A percentile compares a stretch with the other conserved stretches of the same genome.
These are phyloP conservation scores for Puccinia hordei DNA, from an alignment of 1,284 basidiomycete species.

Conservation along the genomic window DNA sequence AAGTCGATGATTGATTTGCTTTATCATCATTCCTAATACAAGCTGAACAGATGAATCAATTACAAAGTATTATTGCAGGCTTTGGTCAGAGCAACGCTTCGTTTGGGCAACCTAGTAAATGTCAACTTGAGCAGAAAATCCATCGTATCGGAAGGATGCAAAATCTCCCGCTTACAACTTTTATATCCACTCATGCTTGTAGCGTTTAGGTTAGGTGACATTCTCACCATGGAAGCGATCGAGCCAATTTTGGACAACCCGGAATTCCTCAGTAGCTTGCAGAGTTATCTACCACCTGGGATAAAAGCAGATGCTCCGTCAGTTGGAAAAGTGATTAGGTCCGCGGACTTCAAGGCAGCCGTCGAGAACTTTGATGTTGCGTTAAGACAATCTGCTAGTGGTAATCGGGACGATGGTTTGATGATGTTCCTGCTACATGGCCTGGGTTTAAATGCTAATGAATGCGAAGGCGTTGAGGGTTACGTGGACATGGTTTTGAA, in stretches of 20 bases:
- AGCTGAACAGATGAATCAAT: slow-evolving; percentile 46
- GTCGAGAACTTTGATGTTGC: slow-evolving; percentile 18
- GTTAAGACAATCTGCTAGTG: not conserved
- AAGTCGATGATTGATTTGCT: not conserved
- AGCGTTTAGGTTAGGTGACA: slow-evolving; percentile 28
- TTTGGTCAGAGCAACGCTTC: slow-evolving; percentile 14
- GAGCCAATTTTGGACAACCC: slow-evolving; percentile 37
- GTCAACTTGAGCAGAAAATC: not conserved
- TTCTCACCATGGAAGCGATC: slow-evolving; percentile 24
- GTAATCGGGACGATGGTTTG: slow-evolving; percentile 21
- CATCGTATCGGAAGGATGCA: not conserved
- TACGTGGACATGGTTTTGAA: slow-evolving; percentile 15
- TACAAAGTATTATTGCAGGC: slow-evolving; percentile 28
- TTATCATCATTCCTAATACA: not conserved
- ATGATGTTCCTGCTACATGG: slow-evolving; percentile 38
- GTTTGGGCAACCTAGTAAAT: slow-evolving; percentile 5
- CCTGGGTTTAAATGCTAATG: slow-evolving; percentile 17
- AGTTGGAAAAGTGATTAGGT: slow-evolving; percentile 11
- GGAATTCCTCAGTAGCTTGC: slow-evolving; percentile 50
- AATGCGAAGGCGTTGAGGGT: slow-evolving; percentile 25
- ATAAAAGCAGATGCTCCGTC: slow-evolving; percentile 33
- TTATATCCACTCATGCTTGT: not conserved
- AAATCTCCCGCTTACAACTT: not conserved
- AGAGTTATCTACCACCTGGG: slow-evolving; percentile 52
- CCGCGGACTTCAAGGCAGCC: slow-evolving; percentile 16